Evolutionary conservation across 2,329 filamentous ascomycete species (phyloP).

Genomic region (Penicillium sp.): DNA sequence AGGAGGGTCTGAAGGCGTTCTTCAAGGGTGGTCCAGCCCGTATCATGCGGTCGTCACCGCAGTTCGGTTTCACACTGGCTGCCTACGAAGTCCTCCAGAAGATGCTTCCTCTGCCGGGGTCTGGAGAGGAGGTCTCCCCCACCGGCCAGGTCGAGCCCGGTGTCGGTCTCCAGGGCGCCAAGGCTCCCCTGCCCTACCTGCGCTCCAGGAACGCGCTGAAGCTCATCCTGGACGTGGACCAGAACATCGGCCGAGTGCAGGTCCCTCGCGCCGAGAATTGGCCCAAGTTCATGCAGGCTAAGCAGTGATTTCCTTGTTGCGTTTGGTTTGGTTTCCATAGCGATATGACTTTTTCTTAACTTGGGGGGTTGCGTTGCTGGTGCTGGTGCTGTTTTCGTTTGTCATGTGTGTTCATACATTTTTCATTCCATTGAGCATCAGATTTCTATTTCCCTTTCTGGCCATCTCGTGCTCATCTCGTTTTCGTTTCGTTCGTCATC

Average conservation of each 20-base stretch:
- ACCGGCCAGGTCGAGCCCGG: slow-evolving; percentile 65
- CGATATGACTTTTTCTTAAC: slow-evolving; percentile 17
- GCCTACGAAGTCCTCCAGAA: slow-evolving; percentile 91
- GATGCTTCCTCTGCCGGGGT: slow-evolving; percentile 74
- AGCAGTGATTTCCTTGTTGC: slow-evolving; percentile 27
- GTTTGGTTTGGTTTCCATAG: slow-evolving; percentile 28
- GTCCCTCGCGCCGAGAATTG: slow-evolving; percentile 50
- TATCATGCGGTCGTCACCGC: slow-evolving; percentile 91
- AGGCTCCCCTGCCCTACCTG: slow-evolving; percentile 64
- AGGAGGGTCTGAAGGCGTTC: slow-evolving; percentile 95
- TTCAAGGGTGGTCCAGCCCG: slow-evolving; percentile 98
- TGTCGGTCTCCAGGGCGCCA: slow-evolving; percentile 64
- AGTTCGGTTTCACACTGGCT: slow-evolving; percentile 97
- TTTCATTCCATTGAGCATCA: slow-evolving; percentile 25
- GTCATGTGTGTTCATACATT: slow-evolving; percentile 16
- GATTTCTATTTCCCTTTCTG: slow-evolving; percentile 1
- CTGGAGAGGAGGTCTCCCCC: slow-evolving; percentile 54
- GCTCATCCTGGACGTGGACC: slow-evolving; percentile 90
- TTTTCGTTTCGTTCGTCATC: not conserved
- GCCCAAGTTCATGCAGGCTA: slow-evolving; percentile 39
- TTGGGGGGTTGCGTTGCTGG: slow-evolving; percentile 10
- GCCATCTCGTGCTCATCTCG: not conserved
- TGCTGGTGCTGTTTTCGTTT: slow-evolving; percentile 4
- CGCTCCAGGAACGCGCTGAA: slow-evolving; percentile 88
- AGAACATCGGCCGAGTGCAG: slow-evolving; percentile 81